phyloP scores from a whole-genome alignment of 2,329 filamentous ascomycete species.

The Cytospora chrysosperma region DNA sequence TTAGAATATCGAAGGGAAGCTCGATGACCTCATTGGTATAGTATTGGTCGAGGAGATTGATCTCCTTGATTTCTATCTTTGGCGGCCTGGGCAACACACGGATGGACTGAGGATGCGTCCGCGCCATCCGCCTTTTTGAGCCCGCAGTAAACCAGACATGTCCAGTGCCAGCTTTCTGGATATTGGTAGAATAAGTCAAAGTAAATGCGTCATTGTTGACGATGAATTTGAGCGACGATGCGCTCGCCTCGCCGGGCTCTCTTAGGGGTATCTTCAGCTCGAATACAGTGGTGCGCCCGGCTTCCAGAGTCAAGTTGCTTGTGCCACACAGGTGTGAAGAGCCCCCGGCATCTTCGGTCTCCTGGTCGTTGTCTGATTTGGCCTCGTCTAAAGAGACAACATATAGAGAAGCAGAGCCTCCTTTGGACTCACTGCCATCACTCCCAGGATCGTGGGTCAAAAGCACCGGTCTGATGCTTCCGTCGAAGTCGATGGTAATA shows the following conservation, averaged over 20 bases:
- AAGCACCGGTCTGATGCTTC: conserved; percentile 55
- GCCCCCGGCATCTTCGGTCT: conserved; percentile 29
- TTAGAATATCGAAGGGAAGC: conserved; percentile 69
- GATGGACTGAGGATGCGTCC: conserved; percentile 55
- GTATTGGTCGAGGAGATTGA: conserved; percentile 66
- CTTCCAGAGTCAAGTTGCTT: conserved; percentile 63
- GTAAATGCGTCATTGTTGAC: conserved; percentile 66
- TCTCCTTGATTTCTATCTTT: conserved; percentile 75
- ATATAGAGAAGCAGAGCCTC: conserved; percentile 31
- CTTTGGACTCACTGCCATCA: not conserved
- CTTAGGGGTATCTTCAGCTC: conserved; percentile 72
- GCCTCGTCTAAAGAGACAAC: conserved; percentile 31
- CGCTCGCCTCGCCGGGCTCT: conserved; percentile 75
- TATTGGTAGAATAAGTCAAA: conserved; percentile 62
- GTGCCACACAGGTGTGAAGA: conserved; percentile 45
- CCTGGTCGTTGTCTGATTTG: conserved; percentile 28
- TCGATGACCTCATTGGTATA: conserved; percentile 79
- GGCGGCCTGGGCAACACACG: conserved; percentile 85
- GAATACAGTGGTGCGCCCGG: conserved; percentile 68
- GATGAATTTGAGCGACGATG: conserved; percentile 61
- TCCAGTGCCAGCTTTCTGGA: conserved; percentile 43
- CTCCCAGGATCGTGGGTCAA: conserved; percentile 43
- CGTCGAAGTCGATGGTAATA: conserved; percentile 55
- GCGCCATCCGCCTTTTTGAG: conserved; percentile 46
- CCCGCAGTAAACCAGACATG: conserved; percentile 52